A percentile compares a stretch with the other conserved stretches of the same genome.
phyloP scores from a whole-genome alignment of 2,329 filamentous ascomycete species.

The Arthrobotrys conoides region DNA sequence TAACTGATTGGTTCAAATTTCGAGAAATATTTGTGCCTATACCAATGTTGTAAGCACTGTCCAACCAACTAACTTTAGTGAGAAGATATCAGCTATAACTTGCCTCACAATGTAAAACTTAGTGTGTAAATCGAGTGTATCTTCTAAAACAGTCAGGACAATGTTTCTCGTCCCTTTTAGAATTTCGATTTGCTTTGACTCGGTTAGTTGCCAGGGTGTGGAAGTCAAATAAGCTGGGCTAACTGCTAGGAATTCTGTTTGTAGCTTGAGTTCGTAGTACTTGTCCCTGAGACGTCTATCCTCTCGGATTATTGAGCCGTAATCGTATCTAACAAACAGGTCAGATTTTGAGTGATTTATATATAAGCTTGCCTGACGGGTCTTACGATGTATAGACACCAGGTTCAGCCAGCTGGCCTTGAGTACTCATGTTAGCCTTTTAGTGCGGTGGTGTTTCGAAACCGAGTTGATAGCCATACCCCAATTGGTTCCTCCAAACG shows the following conservation, averaged over 20 bases:
- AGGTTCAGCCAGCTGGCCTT: conserved; percentile 54
- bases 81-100: neutral
- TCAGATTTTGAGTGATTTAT: conserved; percentile 37
- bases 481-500: conserved; percentile 85
- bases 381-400: conserved; percentile 56
- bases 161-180: conserved; percentile 37
- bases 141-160: conserved; percentile 55
- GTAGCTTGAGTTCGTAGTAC: conserved; percentile 82
- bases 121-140: conserved; percentile 60
- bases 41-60: neutral
- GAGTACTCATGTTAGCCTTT: neutral
- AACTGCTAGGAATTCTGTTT: conserved; percentile 80
- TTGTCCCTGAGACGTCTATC: conserved; percentile 81
- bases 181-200: conserved; percentile 41
- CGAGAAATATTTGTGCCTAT: conserved; percentile 50
- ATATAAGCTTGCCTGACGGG: neutral
- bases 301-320: conserved; percentile 77
- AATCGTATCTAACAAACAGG: conserved; percentile 70
- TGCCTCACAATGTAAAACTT: conserved; percentile 54
- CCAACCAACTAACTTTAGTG: neutral
- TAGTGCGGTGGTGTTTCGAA: neutral
- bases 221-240: conserved; percentile 79
- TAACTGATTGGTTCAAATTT: conserved; percentile 47
- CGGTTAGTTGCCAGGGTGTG: conserved; percentile 66
- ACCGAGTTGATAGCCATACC: conserved; percentile 69